Evolutionary conservation across 257 asterid species (phyloP), one percentile per base, ranked within the genome.

Genomic region (Ballota nigra): DNA sequence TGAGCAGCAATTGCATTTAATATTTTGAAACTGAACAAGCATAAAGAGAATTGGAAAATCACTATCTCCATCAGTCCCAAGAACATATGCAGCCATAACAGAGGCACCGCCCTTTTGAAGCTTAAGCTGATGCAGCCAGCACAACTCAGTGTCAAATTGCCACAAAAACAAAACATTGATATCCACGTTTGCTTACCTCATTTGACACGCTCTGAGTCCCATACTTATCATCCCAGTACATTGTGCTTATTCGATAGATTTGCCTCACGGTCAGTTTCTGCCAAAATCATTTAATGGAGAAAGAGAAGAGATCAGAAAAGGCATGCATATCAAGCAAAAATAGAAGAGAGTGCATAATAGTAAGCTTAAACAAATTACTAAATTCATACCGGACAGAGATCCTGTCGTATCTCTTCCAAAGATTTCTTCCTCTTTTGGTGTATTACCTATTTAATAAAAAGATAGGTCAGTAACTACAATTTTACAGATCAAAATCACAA

Each of bases 171-270:
- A 53, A 16, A 33, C 33, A 68, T 1, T 38, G 28, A 59, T 34
- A 34, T 8, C 38, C 29, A 63, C 78, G 78, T 19, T n/a, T 43
- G 84, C 89, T 77, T 82, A 75, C 99, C 88, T 91, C 99, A 68
- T 84, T 89, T 28, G 99, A 94, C 76, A 94, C 99, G 62, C 99
- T 94, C 74, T 91, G 99, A 61, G 99, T 94, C 75, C 99, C 99
- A 76, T 91, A 94, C 70, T 94, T 94, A 78, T 91, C 99, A 87
- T 94, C 99, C 99, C 99, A 91, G 79, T 94, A 94, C 99, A 94
- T 94, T 7, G 99, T 89, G 80, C 97, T 91, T 76, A 94, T 94
- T 15, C 99, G 95, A 66, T 94, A 94, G 79, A 94, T 94, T 79
- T 94, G 99, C 74, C 99, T 84, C 60, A 92, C 90, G 0, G 99